phyloP scores from a whole-genome alignment of 495 filamentous ascomycete species.

The Amniculicola lignicola region DNA sequence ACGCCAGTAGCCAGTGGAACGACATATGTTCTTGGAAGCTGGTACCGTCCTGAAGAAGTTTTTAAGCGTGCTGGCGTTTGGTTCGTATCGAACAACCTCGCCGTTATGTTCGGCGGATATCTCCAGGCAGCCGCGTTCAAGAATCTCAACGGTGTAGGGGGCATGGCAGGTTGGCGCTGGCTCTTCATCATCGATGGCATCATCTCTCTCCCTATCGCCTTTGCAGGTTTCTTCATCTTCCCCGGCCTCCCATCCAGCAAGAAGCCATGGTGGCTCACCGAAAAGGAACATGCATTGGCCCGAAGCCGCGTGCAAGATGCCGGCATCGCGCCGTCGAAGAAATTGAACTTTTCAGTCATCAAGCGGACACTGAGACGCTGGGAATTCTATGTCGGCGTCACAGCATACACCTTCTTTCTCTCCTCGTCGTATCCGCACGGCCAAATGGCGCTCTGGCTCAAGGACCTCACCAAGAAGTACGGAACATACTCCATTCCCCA shows the following conservation, averaged over 20 bases:
- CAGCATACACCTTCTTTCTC: conserved; percentile 18
- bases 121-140: conserved; percentile 56
- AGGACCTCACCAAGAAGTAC: conserved; percentile 16
- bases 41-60: conserved; percentile 58
- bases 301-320: conserved; percentile 6
- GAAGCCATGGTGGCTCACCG: conserved; percentile 26
- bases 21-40: conserved; percentile 56
- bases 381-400: conserved; percentile 23
- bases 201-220: conserved; percentile 51
- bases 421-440: conserved; percentile 22
- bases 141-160: conserved; percentile 39
- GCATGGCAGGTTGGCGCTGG: conserved; percentile 55
- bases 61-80: conserved; percentile 53
- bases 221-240: conserved; percentile 57
- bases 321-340: conserved; percentile 18
- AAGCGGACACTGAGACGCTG: conserved; percentile 18
- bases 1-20: conserved; percentile 39
- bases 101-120: conserved; percentile 43
- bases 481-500: conserved; percentile 12
- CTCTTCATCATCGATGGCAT: conserved; percentile 76
- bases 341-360: conserved; percentile 8
- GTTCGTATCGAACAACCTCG: conserved; percentile 41
- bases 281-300: conserved; percentile 9
- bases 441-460: conserved; percentile 24
- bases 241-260: conserved; percentile 79